Percentiles rank a stretch among this genome's conserved stretches.
Evolutionary conservation across 805 yeast genomes (phyloP).

Genomic region (Nakazawaea pomicola): DNA sequence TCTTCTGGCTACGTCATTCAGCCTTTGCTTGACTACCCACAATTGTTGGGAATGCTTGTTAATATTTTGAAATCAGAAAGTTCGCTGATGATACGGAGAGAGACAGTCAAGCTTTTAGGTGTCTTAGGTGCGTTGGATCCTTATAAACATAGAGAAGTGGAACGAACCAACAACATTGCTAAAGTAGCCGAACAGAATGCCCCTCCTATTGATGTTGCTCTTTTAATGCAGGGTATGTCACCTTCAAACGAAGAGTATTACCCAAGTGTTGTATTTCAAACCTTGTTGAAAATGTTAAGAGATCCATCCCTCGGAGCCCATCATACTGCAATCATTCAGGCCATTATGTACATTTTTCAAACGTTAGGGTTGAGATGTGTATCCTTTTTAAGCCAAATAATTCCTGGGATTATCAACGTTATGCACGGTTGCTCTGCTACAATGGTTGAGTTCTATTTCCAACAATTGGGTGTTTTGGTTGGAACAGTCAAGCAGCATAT

Average conservation of each 20-base stretch:
- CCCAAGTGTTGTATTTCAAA: constrained; percentile 90
- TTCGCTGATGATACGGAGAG: constrained; percentile 70
- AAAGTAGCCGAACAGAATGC: constrained; percentile 68
- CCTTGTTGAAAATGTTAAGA: constrained; percentile 74
- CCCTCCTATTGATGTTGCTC: constrained; percentile 84
- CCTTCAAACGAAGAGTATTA: constrained; percentile 91
- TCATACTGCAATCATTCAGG: constrained; percentile 91
- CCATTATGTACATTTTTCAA: constrained; percentile 86
- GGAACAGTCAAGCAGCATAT: constrained; percentile 86
- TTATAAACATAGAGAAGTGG: constrained; percentile 89
- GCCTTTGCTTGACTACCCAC: constrained; percentile 89
- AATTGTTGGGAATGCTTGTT: constrained; percentile 74
- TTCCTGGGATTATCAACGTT: constrained; percentile 82
- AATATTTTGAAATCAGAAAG: constrained; percentile 79
- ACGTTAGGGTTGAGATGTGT: constrained; percentile 86
- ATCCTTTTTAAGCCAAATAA: constrained; percentile 79
- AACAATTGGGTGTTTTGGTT: constrained; percentile 77
- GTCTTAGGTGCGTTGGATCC: constrained; percentile 97
- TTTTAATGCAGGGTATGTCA: constrained; percentile 89
- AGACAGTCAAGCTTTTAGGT: constrained; percentile 85
- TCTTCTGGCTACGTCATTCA: constrained; percentile 94
- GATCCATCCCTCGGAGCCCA: constrained; percentile 83
- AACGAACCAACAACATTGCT: constrained; percentile 37
- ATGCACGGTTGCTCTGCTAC: constrained; percentile 78
- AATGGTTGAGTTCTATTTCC: constrained; percentile 82